Conservation (phyloP, 805 yeast genomes). For the Ogataea trehalophila region DNA sequence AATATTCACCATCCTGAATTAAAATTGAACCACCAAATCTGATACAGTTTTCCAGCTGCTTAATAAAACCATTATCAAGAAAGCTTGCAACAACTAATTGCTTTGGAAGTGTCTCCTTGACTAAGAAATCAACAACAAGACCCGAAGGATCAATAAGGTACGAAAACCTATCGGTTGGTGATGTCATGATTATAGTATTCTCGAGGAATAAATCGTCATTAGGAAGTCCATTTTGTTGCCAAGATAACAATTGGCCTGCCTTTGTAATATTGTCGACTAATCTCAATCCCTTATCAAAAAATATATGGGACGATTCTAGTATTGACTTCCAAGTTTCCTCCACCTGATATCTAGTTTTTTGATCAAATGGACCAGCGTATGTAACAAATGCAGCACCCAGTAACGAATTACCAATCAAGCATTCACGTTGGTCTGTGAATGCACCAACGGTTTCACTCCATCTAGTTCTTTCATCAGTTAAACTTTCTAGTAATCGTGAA, state of each 20-base stretch:
- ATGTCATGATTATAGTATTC: slow-evolving; percentile 49
- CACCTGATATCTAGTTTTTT: slow-evolving; percentile 30
- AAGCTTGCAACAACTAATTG: slow-evolving; percentile 61
- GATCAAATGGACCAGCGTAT: slow-evolving; percentile 50
- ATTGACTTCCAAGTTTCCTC: slow-evolving; percentile 21
- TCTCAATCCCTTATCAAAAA: slow-evolving; percentile 33
- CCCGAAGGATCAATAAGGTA: slow-evolving; percentile 73
- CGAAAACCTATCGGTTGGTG: slow-evolving; percentile 36
- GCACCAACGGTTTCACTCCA: slow-evolving; percentile 62
- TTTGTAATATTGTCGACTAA: slow-evolving; percentile 36
- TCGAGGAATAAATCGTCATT: slow-evolving; percentile 59
- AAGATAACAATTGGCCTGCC: slow-evolving; percentile 37
- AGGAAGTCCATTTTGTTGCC: slow-evolving; percentile 52
- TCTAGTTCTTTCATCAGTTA: slow-evolving; percentile 63
- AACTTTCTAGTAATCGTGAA: slow-evolving; percentile 51
- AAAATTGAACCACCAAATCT: slow-evolving; percentile 77
- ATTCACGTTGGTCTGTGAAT: slow-evolving; percentile 41
- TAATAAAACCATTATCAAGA: slow-evolving; percentile 58
- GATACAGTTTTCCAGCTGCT: slow-evolving; percentile 72
- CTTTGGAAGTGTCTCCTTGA: slow-evolving; percentile 26
- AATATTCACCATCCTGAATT: slow-evolving; percentile 74
- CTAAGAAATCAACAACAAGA: slow-evolving; percentile 37
- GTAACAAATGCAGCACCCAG: slow-evolving; percentile 57
- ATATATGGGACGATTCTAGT: slow-evolving; percentile 34
- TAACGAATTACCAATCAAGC: slow-evolving; percentile 60